Conservation (phyloP, 1,284 basidiomycete species). For the Marasmius fiardii region DNA sequence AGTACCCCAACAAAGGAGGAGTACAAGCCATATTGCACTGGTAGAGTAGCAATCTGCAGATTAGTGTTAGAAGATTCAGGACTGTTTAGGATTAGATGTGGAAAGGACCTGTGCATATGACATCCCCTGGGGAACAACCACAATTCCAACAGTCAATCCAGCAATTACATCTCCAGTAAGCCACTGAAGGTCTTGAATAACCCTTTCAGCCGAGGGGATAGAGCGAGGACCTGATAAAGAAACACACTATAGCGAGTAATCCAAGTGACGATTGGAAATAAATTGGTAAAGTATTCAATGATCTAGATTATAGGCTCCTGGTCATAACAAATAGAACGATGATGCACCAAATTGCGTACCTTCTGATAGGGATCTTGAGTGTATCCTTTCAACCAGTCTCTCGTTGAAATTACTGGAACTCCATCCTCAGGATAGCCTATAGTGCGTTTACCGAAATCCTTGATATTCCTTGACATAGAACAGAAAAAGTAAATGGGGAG, state of each 20-base stretch:
- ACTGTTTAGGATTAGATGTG: not conserved
- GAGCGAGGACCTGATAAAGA: conserved; percentile 14
- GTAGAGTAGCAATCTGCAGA: conserved; percentile 77
- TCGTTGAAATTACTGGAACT: conserved; percentile 53
- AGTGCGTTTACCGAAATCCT: conserved; percentile 53
- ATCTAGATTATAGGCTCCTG: conserved; percentile 34
- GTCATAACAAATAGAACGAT: conserved; percentile 10
- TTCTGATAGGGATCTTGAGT: conserved; percentile 40
- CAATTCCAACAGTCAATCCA: conserved; percentile 88
- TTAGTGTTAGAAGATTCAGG: not conserved
- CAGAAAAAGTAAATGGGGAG: too few relatives aligned
- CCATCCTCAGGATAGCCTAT: conserved; percentile 59
- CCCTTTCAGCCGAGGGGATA: conserved; percentile 3
- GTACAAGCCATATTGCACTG: conserved; percentile 90
- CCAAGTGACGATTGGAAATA: conserved; percentile 87
- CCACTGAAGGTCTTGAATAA: conserved; percentile 62
- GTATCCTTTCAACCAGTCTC: conserved; percentile 46
- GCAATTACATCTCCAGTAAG: conserved; percentile 82
- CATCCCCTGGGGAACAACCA: conserved; percentile 88
- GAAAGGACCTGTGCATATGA: conserved; percentile 65
- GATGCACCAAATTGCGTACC: conserved; percentile 32
- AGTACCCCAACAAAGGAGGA: conserved; percentile 93
- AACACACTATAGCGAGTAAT: conserved; percentile 77
- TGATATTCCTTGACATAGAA: conserved; percentile 45
- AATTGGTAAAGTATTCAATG: conserved; percentile 55